Conservation (phyloP, 2,329 filamentous ascomycete genomes). For the Dactylellina cionopaga region DNA sequence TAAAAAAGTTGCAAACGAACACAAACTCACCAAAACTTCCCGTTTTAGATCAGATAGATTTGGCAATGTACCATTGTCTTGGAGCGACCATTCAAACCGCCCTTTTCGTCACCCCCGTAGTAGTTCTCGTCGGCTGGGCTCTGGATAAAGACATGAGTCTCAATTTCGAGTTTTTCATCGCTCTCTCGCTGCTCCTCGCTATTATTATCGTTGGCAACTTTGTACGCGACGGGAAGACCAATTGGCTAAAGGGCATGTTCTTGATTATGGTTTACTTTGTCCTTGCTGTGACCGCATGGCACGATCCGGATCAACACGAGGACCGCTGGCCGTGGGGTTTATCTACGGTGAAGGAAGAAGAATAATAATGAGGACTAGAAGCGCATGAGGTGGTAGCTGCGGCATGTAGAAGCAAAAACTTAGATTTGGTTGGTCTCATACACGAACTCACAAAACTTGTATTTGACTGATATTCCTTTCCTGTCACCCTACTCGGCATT, state of each 20-base stretch:
- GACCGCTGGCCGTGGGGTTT: too few species aligned
- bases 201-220: constrained; percentile 90
- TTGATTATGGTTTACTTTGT: constrained; percentile 68
- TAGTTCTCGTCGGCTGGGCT: constrained; percentile 85
- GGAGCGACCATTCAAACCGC: constrained; percentile 90
- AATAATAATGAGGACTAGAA: too few species aligned
- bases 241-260: constrained; percentile 87
- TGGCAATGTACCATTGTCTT: constrained; percentile 84
- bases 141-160: constrained; percentile 76
- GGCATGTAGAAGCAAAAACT: too few species aligned
- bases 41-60: constrained; percentile 70
- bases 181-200: constrained; percentile 80
- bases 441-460: too few species aligned
- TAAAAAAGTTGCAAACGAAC: background rate
- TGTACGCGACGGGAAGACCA: constrained; percentile 84
- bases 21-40: background rate
- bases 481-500: too few species aligned
- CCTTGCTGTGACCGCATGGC: constrained; percentile 14
- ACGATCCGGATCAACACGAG: constrained; percentile 21
- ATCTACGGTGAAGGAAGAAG: too few species aligned
- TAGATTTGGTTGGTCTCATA: too few species aligned
- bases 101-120: constrained; percentile 83
- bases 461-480: too few species aligned
- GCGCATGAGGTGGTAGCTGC: too few species aligned
- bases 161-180: constrained; percentile 87